Evolutionary conservation across 495 filamentous ascomycete species (phyloP).

Genomic region (Penicillium soppii): DNA sequence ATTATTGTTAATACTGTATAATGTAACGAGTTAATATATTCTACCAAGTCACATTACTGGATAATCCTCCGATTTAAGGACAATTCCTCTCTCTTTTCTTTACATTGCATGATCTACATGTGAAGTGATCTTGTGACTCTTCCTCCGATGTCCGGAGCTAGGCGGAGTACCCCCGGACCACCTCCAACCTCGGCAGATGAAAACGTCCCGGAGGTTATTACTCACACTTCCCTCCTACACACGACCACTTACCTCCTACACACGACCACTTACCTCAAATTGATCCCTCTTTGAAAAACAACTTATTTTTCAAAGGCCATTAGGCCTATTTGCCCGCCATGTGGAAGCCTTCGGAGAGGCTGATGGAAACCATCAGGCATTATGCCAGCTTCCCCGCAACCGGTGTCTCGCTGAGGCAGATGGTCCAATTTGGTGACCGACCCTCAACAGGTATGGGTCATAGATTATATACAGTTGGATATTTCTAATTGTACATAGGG

Average conservation of each 20-base stretch:
- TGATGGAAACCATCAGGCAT: slow-evolving; percentile 99
- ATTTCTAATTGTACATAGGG: slow-evolving; percentile 48
- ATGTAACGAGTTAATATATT: too few species aligned
- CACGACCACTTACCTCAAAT: slow-evolving; percentile 7
- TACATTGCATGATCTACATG: not conserved
- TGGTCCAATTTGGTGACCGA: slow-evolving; percentile 96
- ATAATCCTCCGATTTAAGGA: not conserved
- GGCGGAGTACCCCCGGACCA: slow-evolving; percentile 15
- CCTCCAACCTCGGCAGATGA: slow-evolving; percentile 26
- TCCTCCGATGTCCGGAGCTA: slow-evolving; percentile 24
- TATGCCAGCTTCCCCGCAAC: slow-evolving; percentile 97
- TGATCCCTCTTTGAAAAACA: not conserved
- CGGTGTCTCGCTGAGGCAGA: slow-evolving; percentile 92
- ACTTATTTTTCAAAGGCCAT: slow-evolving; percentile 22
- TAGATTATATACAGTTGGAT: not conserved
- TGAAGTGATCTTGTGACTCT: slow-evolving; percentile 6
- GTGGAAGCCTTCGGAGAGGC: slow-evolving; percentile 85
- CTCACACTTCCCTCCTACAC: slow-evolving; percentile 12
- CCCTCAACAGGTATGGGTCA: slow-evolving; percentile 72
- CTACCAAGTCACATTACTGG: too few species aligned
- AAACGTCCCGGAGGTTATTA: slow-evolving; percentile 12
- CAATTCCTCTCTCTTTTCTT: too few species aligned
- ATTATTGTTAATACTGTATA: too few species aligned
- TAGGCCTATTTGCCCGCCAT: slow-evolving; percentile 49
- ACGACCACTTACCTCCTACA: slow-evolving; percentile 12